Base-by-base conservation (phyloP, 164 flowering plant species). In the Platanus orientalis region DNA sequence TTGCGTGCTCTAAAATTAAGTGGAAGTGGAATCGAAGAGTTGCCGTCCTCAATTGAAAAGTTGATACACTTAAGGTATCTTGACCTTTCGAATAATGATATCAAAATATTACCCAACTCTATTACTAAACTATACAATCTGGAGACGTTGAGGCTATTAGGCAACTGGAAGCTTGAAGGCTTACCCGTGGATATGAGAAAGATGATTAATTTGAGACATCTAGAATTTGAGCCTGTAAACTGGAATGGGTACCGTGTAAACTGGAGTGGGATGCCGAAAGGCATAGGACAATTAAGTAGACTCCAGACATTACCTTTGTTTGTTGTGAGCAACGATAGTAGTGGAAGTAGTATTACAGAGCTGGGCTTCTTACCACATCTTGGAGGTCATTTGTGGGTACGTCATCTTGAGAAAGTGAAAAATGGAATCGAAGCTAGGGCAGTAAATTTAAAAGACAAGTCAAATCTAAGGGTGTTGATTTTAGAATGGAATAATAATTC, bases 1-100 rank as follows among this genome's bases (percentile, higher is more conserved):
- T 53, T 66, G 21, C 62, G 69, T 5, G 69, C 59, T 13, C 16
- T 66, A 36, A 57, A 66, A 36, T 17, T 58, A 49, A 58, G 40
- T 59, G 55, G 34, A 9, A 36, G 36, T 45, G 6, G 1, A 6
- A 20, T 57, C 45, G n/a, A n/a, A n/a, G n/a, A n/a, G n/a, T n/a
- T n/a, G n/a, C n/a, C n/a, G n/a, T 7, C 20, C 7, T 39, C 54
- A 0, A 13, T 67, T 20, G 25, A 32, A 1, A 40, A 29, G 2
- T 27, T 67, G 24, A 44, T 16, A 45, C 54, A 44, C 40, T 11
- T 58, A 4, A 36, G 69, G 36, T 52, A 66, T 21, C 63, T 66
- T 51, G 52, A 66, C 57, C 20, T 66, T 24, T 66, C 69, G 36
- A 19, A 27, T 36, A 24, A 21, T 49, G 27, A 30, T 16, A 28